phyloP scores from a whole-genome alignment of 192 early-diverging fungal genomes.

The Backusella luteola region DNA sequence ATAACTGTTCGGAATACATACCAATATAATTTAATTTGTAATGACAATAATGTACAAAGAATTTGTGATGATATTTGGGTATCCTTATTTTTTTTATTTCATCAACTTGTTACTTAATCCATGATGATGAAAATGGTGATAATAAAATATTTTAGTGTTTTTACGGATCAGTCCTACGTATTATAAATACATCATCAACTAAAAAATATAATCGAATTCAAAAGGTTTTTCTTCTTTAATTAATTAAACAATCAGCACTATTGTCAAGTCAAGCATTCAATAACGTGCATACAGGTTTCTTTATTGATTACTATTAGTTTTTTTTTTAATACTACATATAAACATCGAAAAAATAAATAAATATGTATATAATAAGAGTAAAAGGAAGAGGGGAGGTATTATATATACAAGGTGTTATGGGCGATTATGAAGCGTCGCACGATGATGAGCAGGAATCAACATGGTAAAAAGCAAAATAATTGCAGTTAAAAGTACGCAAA shows the following conservation, averaged over 20 bases:
- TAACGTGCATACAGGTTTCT: background rate
- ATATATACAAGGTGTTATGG: background rate
- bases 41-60: background rate
- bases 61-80: too few relatives aligned
- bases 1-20: background rate
- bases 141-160: too few relatives aligned
- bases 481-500: background rate
- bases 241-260: background rate
- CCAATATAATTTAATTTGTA: background rate
- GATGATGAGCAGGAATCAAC: background rate
- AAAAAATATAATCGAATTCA: too few relatives aligned
- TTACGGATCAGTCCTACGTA: too few relatives aligned
- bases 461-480: background rate
- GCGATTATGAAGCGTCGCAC: background rate
- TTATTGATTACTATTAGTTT: background rate
- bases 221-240: background rate
- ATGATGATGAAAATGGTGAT: too few relatives aligned
- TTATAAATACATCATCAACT: too few relatives aligned
- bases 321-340: background rate
- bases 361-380: background rate
- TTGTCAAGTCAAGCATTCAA: background rate
- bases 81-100: too few relatives aligned
- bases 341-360: background rate
- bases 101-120: too few relatives aligned
- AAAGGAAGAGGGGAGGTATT: background rate